Base-by-base conservation (phyloP, 1,284 basidiomycete species). In the Cerioporus squamosus region DNA sequence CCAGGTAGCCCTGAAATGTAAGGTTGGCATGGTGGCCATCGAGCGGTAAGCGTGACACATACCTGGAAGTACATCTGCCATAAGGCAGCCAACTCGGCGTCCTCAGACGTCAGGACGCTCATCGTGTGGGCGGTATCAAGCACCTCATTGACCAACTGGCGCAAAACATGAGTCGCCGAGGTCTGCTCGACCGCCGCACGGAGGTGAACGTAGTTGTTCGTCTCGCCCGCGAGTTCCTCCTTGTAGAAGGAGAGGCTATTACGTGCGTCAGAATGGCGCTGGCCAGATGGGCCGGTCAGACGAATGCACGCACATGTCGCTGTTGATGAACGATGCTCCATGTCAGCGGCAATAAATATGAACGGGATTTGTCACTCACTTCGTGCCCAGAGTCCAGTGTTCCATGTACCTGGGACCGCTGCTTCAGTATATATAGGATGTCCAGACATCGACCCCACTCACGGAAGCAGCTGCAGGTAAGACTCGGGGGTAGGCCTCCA, bases 181-280 rank as follows among this genome's bases (percentile, higher is more conserved):
- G 40, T 52, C 24, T 57, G 53, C 38, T 61, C 57, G 3, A 44
- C 44, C 3, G 42, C 52, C 1, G 60, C 60, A 20, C 60, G 57
- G 9, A 64, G 44, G 31, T 57, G 52, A 18, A 62, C 44, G 40
- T 61, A 64, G 40, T 61, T 64, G 15, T 57, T 51, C 38, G 55
- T 60, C 29, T 64, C 63, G 6, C 56, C 42, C 8, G 44, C 63
- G 3, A 60, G 50, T n/a, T 55, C 42, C 24, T 64, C 63, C 29
- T 64, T 64, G 60, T 64, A 64, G 40, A 64, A 64, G 2, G 63
- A 64, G 5, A 64, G 26, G 12, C 63, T 64, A 12, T 10, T 14
- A 3, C 14, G 22, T 18, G 1, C 5, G 24, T 48, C 18, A 33
- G 20, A 12, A 33, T 39, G 15, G 12, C 15, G 20, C 4, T 18